Base-by-base conservation (phyloP, 306 rosid species). In the Dalbergia cultrata region DNA sequence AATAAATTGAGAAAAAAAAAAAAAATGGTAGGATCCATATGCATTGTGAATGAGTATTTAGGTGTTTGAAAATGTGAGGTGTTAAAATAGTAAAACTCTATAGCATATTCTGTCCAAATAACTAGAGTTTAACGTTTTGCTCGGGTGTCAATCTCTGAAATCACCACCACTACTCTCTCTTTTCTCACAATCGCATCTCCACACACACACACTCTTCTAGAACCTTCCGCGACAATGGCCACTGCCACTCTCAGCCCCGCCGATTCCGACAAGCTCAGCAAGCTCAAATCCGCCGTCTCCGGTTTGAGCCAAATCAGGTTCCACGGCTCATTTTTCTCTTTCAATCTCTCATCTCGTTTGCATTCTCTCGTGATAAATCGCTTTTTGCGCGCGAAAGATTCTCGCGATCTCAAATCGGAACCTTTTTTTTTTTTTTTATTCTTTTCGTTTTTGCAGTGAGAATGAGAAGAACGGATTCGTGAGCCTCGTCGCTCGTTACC, bases 401-500 rank as follows among this genome's bases (percentile, higher is more conserved):
- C 14, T 68, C n/a, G 49, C 26, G 78, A 83, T 77, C 70, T 65
- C 39, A 7, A 53, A 78, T 87, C 81, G 45, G 62, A 67, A 19
- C 43, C 76, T 76, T 84, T 85, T 81, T 54, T 50, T 33, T 73
- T 7, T 12, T 9, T 4, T n/a, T n/a, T n/a, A n/a, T n/a, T n/a
- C n/a, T 33, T 17, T 72, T 67, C 33, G 33, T 35, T 64, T 5
- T 70, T 82, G 75, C 87, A 93, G 99, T 65, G 96, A 88, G 83
- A 90, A 87, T 58, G 98, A 95, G 93, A 93, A 95, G 82, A 88
- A 0, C 13, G 99, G 99, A 82, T 93, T 90, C 89, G 75, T 90
- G 92, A 95, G 44, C 91, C 99, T 95, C 47, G 90, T 95, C 35
- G 18, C 93, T 78, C 99, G 99, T 73, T 95, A 89, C 74, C 96